Conservation (phyloP, 2,329 filamentous ascomycete genomes). For the Neopestalotiopsis rosae region DNA sequence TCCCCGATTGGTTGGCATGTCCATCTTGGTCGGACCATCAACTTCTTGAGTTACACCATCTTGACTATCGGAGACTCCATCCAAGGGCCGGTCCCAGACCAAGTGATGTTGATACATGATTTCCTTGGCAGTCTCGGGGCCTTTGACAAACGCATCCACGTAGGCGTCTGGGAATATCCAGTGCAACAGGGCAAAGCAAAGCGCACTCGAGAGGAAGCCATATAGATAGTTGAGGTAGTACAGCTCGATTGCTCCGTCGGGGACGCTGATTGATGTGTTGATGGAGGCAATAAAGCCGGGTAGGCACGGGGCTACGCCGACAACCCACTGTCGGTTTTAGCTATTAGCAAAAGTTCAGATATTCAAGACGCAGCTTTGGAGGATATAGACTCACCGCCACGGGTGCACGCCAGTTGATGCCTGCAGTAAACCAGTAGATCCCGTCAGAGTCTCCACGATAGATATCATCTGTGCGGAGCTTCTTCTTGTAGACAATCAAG, state of each 20-base stretch:
- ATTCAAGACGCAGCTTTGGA: neutral
- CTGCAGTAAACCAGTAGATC: constrained; percentile 47
- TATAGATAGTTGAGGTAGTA: constrained; percentile 46
- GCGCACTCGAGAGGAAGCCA: constrained; percentile 40
- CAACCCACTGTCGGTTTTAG: neutral
- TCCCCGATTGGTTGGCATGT: neutral
- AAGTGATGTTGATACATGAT: constrained; percentile 35
- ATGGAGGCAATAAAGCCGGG: constrained; percentile 10
- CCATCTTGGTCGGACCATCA: neutral
- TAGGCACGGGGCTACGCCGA: neutral
- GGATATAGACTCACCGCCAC: constrained; percentile 40
- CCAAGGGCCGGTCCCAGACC: constrained; percentile 34
- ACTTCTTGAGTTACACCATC: neutral
- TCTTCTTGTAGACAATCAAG: constrained; percentile 42
- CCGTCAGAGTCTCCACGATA: constrained; percentile 36
- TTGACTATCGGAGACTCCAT: neutral
- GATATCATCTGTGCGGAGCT: constrained; percentile 40
- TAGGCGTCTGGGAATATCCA: constrained; percentile 31
- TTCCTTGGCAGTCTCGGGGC: constrained; percentile 28
- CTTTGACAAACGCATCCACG: constrained; percentile 37
- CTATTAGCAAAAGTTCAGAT: neutral
- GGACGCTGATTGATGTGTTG: constrained; percentile 33
- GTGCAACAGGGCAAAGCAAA: constrained; percentile 39
- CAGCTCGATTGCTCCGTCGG: constrained; percentile 42
- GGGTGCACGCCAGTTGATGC: constrained; percentile 46